phyloP scores from a whole-genome alignment of 371 early-diverging fungal genomes.

The Mucor irregularis region DNA sequence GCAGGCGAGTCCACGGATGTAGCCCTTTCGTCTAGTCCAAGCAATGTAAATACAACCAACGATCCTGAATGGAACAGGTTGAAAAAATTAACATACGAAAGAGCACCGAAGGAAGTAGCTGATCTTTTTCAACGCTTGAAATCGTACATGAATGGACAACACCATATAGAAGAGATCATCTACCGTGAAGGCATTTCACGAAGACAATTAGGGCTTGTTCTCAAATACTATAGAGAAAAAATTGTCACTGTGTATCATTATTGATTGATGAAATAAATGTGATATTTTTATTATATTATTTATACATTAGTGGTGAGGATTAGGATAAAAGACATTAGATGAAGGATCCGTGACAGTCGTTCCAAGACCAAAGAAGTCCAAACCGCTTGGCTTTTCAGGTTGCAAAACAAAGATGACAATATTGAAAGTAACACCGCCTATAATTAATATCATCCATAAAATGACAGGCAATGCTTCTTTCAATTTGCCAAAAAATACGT shows the following conservation, averaged over 20 bases:
- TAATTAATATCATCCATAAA: slow-evolving; percentile 31
- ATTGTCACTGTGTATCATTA: slow-evolving; percentile 54
- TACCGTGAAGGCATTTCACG: slow-evolving; percentile 73
- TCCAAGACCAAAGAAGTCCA: slow-evolving; percentile 21
- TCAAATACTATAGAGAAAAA: slow-evolving; percentile 59
- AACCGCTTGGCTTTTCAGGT: slow-evolving; percentile 10
- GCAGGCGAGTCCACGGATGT: background rate
- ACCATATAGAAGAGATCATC: slow-evolving; percentile 82
- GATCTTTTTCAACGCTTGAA: slow-evolving; percentile 65
- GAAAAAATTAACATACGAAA: slow-evolving; percentile 38
- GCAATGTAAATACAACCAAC: slow-evolving; percentile 27
- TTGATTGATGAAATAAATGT: slow-evolving; percentile 5
- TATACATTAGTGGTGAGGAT: slow-evolving; percentile 14
- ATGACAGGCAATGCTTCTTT: slow-evolving; percentile 48
- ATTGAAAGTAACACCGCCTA: slow-evolving; percentile 40
- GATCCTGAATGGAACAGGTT: slow-evolving; percentile 33
- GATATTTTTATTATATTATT: background rate
- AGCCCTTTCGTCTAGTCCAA: slow-evolving; percentile 24
- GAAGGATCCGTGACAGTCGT: slow-evolving; percentile 24
- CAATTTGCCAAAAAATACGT: slow-evolving; percentile 27
- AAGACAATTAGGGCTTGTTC: slow-evolving; percentile 60
- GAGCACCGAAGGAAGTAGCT: slow-evolving; percentile 54
- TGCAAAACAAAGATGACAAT: slow-evolving; percentile 22
- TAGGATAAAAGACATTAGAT: slow-evolving; percentile 44
- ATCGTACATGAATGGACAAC: slow-evolving; percentile 82